Conservation (phyloP, 2,329 filamentous ascomycete genomes). For the Periconia sp. region DNA sequence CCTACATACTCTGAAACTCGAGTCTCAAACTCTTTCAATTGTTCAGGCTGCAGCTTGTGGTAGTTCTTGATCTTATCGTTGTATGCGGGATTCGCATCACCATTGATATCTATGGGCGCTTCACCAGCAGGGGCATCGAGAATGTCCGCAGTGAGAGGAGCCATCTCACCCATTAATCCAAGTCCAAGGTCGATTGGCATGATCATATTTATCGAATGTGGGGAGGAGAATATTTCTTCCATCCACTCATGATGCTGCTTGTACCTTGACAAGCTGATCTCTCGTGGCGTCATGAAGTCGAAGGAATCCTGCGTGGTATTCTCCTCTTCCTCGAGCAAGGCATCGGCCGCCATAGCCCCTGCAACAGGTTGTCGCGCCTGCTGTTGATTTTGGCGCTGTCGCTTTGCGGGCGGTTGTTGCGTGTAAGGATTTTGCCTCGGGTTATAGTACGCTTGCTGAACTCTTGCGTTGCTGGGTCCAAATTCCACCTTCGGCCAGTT, state of each 20-base stretch:
- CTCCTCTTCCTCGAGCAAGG: slow-evolving; percentile 81
- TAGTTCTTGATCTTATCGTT: slow-evolving; percentile 57
- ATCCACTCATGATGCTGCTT: slow-evolving; percentile 98
- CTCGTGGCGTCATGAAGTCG: slow-evolving; percentile 85
- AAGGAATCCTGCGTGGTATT: slow-evolving; percentile 87
- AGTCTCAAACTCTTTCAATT: slow-evolving; percentile 83
- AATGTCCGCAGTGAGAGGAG: slow-evolving; percentile 81
- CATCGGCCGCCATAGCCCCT: slow-evolving; percentile 43
- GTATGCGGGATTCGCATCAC: slow-evolving; percentile 26
- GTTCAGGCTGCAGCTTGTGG: slow-evolving; percentile 73
- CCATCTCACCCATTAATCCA: slow-evolving; percentile 78
- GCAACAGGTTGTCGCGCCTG: slow-evolving; percentile 50
- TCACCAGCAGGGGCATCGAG: slow-evolving; percentile 66
- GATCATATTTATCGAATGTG: slow-evolving; percentile 85
- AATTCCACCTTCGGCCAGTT: slow-evolving; percentile 89
- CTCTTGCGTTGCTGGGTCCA: slow-evolving; percentile 51
- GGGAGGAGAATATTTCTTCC: slow-evolving; percentile 93
- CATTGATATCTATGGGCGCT: slow-evolving; percentile 22
- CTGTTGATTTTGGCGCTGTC: slow-evolving; percentile 49
- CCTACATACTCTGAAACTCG: slow-evolving; percentile 75
- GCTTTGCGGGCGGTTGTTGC: slow-evolving; percentile 55
- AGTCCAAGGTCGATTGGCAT: slow-evolving; percentile 85
- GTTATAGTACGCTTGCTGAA: slow-evolving; percentile 40
- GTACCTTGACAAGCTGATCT: slow-evolving; percentile 86
- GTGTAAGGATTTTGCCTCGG: slow-evolving; percentile 35